Evolutionary conservation across 1,284 basidiomycete species (phyloP).

Genomic region (Paramarasmius palmivorus): DNA sequence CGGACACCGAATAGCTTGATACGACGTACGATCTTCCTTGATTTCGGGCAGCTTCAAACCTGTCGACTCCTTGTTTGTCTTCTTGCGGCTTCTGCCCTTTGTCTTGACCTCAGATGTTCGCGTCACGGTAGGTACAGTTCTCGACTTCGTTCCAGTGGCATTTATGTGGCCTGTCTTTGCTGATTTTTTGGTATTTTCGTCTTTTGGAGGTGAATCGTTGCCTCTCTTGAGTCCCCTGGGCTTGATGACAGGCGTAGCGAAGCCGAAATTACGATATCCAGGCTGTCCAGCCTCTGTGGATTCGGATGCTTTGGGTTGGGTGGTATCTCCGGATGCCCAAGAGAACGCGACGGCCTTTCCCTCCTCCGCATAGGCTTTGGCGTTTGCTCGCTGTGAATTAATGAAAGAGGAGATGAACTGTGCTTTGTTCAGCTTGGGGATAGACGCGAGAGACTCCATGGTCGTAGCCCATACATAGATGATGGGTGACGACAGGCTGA

Average conservation of each 20-base stretch:
- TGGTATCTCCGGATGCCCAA: slow-evolving; percentile 26
- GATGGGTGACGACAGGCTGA: no score
- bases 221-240: slow-evolving; percentile 33
- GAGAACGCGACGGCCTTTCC: slow-evolving; percentile 32
- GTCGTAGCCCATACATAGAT: not conserved
- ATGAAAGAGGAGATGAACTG: slow-evolving; percentile 49
- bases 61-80: slow-evolving; percentile 8
- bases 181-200: slow-evolving; percentile 3
- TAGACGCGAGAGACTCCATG: not conserved
- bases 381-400: slow-evolving; percentile 45
- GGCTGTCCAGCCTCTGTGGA: not conserved
- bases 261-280: slow-evolving; percentile 32
- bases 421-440: slow-evolving; percentile 43
- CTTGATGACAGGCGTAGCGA: slow-evolving; percentile 61
- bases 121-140: no score
- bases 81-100: not conserved
- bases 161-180: not conserved
- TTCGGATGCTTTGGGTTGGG: not conserved
- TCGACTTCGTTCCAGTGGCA: no score
- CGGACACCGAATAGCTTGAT: not conserved
- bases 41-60: no score
- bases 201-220: slow-evolving; percentile 9
- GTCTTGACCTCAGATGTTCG: no score
- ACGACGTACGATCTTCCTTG: slow-evolving; percentile 31
- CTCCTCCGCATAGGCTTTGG: slow-evolving; percentile 45